Conservation (phyloP, 140 eudicot species). For the Anethum foeniculum region DNA sequence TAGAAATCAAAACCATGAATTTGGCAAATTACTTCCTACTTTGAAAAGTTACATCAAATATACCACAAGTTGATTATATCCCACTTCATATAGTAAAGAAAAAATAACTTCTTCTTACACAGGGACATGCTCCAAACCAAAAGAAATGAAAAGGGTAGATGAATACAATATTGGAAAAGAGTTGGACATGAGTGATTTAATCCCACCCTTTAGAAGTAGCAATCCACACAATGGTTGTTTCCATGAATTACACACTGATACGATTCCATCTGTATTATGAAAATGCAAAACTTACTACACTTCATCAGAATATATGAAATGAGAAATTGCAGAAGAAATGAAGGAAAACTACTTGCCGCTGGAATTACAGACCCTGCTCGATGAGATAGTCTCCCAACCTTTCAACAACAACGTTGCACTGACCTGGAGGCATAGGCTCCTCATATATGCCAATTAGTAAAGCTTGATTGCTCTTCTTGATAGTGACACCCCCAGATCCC, state of each 20-base stretch:
- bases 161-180: conserved; percentile 5
- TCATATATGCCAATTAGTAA: conserved; percentile 30
- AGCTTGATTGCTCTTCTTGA: conserved; percentile 31
- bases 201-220: conserved; percentile 1
- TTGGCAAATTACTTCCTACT: neutral
- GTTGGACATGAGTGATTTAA: neutral
- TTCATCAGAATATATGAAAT: neutral
- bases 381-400: conserved; percentile 37
- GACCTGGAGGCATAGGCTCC: conserved; percentile 36
- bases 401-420: conserved; percentile 35
- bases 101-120: neutral
- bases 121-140: conserved; percentile 9
- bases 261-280: neutral
- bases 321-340: neutral
- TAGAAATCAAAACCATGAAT: neutral
- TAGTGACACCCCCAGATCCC: conserved; percentile 34
- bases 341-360: neutral
- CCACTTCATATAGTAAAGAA: neutral
- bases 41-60: neutral
- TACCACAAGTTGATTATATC: neutral
- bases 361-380: conserved; percentile 26
- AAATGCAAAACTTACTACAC: neutral
- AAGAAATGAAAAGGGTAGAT: neutral
- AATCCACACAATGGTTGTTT: conserved; percentile 2
- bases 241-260: conserved; percentile 3